phyloP scores from a whole-genome alignment of 2,329 filamentous ascomycete species.

The Thelonectria olida region DNA sequence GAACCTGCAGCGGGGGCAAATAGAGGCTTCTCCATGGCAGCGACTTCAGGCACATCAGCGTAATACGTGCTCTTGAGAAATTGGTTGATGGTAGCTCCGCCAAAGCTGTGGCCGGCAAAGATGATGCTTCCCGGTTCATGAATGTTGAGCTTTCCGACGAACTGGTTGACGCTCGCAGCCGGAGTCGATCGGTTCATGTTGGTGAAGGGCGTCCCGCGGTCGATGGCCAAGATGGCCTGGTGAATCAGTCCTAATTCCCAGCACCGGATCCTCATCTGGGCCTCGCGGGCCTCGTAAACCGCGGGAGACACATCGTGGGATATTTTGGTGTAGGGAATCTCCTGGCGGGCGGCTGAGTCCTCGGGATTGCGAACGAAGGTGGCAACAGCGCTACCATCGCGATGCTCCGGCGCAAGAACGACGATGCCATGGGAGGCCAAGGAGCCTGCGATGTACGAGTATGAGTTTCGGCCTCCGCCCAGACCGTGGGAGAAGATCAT shows the following conservation, averaged over 20 bases:
- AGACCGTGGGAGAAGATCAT: conserved; percentile 89
- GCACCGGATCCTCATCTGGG: conserved; percentile 76
- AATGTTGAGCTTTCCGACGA: conserved; percentile 71
- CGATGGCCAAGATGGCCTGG: conserved; percentile 73
- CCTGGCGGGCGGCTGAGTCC: conserved; percentile 48
- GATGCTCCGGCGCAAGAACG: conserved; percentile 83
- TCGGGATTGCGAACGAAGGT: conserved; percentile 73
- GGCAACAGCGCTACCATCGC: conserved; percentile 83
- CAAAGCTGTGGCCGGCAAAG: conserved; percentile 85
- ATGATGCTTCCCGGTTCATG: conserved; percentile 76
- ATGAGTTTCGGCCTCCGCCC: conserved; percentile 82
- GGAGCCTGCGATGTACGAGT: conserved; percentile 83
- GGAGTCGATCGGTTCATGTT: conserved; percentile 63
- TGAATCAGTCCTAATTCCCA: conserved; percentile 82
- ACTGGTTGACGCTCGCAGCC: conserved; percentile 62
- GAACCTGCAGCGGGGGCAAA: conserved; percentile 67
- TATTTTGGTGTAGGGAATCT: conserved; percentile 60
- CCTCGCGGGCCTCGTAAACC: conserved; percentile 73
- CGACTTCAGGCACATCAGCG: conserved; percentile 56
- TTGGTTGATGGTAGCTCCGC: conserved; percentile 77
- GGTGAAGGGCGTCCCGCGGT: conserved; percentile 59
- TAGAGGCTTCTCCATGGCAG: conserved; percentile 63
- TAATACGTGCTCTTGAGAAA: conserved; percentile 84
- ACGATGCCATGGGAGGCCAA: conserved; percentile 84
- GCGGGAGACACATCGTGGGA: conserved; percentile 72